phyloP scores from a whole-genome alignment of 2,329 filamentous ascomycete genomes.

The Parastagonospora nodorum region DNA sequence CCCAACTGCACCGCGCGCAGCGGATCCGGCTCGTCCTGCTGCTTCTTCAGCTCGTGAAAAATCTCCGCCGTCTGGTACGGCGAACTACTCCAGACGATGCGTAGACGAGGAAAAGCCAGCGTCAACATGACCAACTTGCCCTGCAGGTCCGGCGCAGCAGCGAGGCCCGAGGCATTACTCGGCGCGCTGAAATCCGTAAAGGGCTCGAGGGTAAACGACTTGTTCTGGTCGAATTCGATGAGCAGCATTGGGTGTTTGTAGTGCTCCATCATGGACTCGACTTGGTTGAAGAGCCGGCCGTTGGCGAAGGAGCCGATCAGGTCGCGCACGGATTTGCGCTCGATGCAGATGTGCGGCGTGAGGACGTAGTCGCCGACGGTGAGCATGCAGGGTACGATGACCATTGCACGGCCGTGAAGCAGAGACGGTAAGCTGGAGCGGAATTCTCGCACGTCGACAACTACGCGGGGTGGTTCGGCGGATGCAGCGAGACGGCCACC shows the following conservation, averaged over 20 bases:
- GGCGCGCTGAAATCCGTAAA: slow-evolving; percentile 52
- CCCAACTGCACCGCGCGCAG: slow-evolving; percentile 83
- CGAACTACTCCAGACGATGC: slow-evolving; percentile 90
- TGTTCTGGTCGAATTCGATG: slow-evolving; percentile 97
- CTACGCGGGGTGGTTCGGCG: slow-evolving; percentile 83
- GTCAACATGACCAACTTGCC: slow-evolving; percentile 91
- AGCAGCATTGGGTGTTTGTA: slow-evolving; percentile 90
- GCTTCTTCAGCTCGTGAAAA: slow-evolving; percentile 89
- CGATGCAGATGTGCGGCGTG: slow-evolving; percentile 87
- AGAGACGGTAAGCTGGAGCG: slow-evolving; percentile 89
- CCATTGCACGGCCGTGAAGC: slow-evolving; percentile 84
- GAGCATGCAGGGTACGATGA: slow-evolving; percentile 91
- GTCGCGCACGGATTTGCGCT: slow-evolving; percentile 92
- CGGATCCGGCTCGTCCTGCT: slow-evolving; percentile 88
- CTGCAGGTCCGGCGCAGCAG: slow-evolving; percentile 74
- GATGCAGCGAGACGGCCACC: slow-evolving; percentile 85
- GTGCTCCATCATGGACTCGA: slow-evolving; percentile 91
- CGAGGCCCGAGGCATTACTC: slow-evolving; percentile 62
- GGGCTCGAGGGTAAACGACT: slow-evolving; percentile 85
- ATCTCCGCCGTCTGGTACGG: slow-evolving; percentile 98
- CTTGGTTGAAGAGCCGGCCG: slow-evolving; percentile 88
- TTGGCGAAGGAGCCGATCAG: slow-evolving; percentile 90
- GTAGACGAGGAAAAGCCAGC: slow-evolving; percentile 84
- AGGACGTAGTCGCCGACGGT: slow-evolving; percentile 97
- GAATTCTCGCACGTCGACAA: slow-evolving; percentile 96